Evolutionary conservation across 768 basidiomycete species (phyloP).

Genomic region (Amylocystis lapponica): DNA sequence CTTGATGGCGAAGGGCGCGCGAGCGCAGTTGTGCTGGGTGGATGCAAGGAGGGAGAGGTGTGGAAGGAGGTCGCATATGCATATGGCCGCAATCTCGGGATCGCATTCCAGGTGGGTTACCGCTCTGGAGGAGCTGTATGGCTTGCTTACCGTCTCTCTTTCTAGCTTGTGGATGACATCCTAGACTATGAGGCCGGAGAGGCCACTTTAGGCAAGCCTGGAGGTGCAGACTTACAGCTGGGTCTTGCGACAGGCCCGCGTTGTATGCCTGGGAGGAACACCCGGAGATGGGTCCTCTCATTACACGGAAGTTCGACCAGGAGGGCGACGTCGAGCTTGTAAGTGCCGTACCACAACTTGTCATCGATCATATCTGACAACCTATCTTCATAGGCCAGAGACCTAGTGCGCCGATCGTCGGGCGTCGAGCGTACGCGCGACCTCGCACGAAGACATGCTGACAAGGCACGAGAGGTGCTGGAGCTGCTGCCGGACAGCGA

Average conservation of each 20-base stretch:
- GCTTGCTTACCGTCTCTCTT: neutral
- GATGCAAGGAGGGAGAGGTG: slow-evolving; percentile 65
- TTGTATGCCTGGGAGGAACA: slow-evolving; percentile 86
- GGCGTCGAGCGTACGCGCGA: slow-evolving; percentile 74
- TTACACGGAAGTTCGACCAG: slow-evolving; percentile 69
- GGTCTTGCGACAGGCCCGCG: slow-evolving; percentile 74
- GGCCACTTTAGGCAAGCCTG: slow-evolving; percentile 80
- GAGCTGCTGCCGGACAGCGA: slow-evolving; percentile 73
- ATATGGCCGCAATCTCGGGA: slow-evolving; percentile 85
- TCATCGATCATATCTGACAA: neutral
- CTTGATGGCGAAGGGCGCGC: slow-evolving; percentile 82
- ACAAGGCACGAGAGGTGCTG: slow-evolving; percentile 69
- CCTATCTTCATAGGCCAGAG: slow-evolving; percentile 45
- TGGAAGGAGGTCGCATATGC: slow-evolving; percentile 90
- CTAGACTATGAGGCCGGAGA: slow-evolving; percentile 85
- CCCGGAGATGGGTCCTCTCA: slow-evolving; percentile 68
- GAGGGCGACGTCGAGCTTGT: slow-evolving; percentile 81
- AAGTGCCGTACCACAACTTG: slow-evolving; percentile 19
- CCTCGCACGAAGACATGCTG: slow-evolving; percentile 71
- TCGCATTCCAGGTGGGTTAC: slow-evolving; percentile 82
- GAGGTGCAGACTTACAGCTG: slow-evolving; percentile 55
- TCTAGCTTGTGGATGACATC: slow-evolving; percentile 89
- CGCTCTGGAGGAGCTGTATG: neutral
- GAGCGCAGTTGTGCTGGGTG: slow-evolving; percentile 88
- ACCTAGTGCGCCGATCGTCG: slow-evolving; percentile 61